Conservation (phyloP, 257 asterid species). For the Ligustrum vulgare region DNA sequence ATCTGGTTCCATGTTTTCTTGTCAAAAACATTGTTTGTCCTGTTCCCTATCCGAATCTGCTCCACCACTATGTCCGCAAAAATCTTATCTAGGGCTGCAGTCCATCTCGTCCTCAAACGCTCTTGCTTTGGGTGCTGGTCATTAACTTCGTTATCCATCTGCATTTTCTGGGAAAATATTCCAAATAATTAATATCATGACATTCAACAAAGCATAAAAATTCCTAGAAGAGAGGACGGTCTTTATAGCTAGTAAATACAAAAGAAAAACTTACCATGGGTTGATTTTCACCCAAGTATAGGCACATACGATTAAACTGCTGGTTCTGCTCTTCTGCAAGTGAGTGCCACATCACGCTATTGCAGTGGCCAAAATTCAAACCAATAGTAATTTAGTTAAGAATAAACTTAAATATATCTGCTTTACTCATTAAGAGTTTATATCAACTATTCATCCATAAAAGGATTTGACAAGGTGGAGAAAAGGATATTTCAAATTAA, state of each 20-base stretch:
- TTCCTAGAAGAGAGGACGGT: background rate
- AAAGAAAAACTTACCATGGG: constrained; percentile 28
- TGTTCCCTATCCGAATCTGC: constrained; percentile 75
- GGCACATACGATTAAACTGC: constrained; percentile 49
- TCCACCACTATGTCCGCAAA: constrained; percentile 84
- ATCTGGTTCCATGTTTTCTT: constrained; percentile 93
- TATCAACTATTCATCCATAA: background rate
- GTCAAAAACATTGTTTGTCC: constrained; percentile 82
- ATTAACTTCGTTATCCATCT: constrained; percentile 71
- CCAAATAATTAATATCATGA: background rate
- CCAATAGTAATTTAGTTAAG: constrained; percentile 22
- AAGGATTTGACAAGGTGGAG: constrained; percentile 1
- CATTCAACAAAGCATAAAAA: background rate
- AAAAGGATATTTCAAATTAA: background rate
- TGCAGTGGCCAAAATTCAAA: background rate
- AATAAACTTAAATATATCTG: constrained; percentile 12
- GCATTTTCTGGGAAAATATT: constrained; percentile 20
- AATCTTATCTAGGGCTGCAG: constrained; percentile 72
- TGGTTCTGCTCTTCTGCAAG: constrained; percentile 59
- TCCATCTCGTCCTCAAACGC: constrained; percentile 92
- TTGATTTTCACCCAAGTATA: constrained; percentile 45
- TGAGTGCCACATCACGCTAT: constrained; percentile 57
- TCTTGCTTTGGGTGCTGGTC: constrained; percentile 82
- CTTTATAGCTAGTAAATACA: constrained; percentile 6
- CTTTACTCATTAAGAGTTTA: constrained; percentile 4